A percentile compares a stretch with the other conserved stretches of the same genome.
Conservation (phyloP, 768 basidiomycete species). For the Exidia glandulosa region DNA sequence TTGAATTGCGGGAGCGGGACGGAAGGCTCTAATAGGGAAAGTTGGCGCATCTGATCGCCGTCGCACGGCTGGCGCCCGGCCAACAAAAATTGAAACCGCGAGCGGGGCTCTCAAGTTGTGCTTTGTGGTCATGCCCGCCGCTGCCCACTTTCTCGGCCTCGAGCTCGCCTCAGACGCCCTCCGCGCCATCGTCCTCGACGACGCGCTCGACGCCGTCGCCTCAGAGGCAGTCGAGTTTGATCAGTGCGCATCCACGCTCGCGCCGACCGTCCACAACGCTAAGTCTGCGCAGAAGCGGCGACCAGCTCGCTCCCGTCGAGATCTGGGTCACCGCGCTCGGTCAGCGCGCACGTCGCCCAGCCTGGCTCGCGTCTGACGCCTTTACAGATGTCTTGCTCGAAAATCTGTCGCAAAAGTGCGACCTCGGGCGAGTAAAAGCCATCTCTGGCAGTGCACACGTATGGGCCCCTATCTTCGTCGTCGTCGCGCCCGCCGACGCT, state of each 20-base stretch:
- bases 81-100: neutral
- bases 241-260: constrained; percentile 43
- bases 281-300: neutral
- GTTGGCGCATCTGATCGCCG: neutral
- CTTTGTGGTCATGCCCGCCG: neutral
- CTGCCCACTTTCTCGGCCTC: constrained; percentile 70
- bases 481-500: constrained; percentile 6
- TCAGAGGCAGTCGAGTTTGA: constrained; percentile 81
- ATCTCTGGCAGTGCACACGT: constrained; percentile 76
- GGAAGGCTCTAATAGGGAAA: neutral
- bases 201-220: constrained; percentile 68
- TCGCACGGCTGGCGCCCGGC: neutral
- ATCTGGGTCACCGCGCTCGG: constrained; percentile 87
- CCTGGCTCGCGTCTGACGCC: neutral
- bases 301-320: constrained; percentile 44
- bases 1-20: neutral
- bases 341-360: constrained; percentile 13
- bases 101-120: neutral
- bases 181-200: constrained; percentile 74
- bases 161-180: constrained; percentile 79
- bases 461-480: no score
- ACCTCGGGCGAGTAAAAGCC: constrained; percentile 58
- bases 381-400: constrained; percentile 61
- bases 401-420: constrained; percentile 59
- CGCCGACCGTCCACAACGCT: neutral